These are phyloP conservation scores for Dothideomycetes sp. DNA, from an alignment of 2,329 filamentous ascomycete species.

Conservation along the genomic window DNA sequence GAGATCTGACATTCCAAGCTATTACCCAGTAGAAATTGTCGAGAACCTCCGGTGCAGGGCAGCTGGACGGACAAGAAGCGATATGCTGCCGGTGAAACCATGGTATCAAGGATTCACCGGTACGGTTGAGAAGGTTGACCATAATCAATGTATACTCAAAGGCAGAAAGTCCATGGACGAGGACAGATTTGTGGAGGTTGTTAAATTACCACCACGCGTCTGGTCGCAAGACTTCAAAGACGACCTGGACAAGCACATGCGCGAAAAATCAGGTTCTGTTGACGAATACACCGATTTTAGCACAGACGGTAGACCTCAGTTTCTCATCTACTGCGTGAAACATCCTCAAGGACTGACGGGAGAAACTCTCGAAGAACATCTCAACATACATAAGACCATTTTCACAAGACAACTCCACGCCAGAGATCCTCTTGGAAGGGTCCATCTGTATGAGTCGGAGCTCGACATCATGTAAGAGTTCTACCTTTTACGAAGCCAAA, in stretches of 20 bases:
- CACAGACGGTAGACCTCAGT: conserved; percentile 87
- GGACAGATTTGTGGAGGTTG: conserved; percentile 77
- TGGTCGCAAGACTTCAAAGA: conserved; percentile 99
- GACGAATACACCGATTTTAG: conserved; percentile 99
- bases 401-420: conserved; percentile 89
- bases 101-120: conserved; percentile 98
- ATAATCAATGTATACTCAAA: conserved; percentile 84
- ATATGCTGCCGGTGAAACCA: conserved; percentile 77
- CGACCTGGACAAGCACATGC: conserved; percentile 86
- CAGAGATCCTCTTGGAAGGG: conserved; percentile 79
- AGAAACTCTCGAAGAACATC: conserved; percentile 77
- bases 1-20: conserved; percentile 96
- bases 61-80: conserved; percentile 48
- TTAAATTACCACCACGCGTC: conserved; percentile 81
- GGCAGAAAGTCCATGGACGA: conserved; percentile 65
- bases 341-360: conserved; percentile 61
- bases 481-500: conserved; percentile 67
- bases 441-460: conserved; percentile 83
- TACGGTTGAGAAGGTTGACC: conserved; percentile 57
- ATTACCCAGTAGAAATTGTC: conserved; percentile 83
- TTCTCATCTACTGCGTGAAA: conserved; percentile 93
- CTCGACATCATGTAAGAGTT: conserved; percentile 96
- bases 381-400: conserved; percentile 83
- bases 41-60: conserved; percentile 81
- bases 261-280: conserved; percentile 82